These are phyloP conservation scores for Cyclotella sp. DNA, from an alignment of 108 stramenopile genomes.

Conservation along the genomic window DNA sequence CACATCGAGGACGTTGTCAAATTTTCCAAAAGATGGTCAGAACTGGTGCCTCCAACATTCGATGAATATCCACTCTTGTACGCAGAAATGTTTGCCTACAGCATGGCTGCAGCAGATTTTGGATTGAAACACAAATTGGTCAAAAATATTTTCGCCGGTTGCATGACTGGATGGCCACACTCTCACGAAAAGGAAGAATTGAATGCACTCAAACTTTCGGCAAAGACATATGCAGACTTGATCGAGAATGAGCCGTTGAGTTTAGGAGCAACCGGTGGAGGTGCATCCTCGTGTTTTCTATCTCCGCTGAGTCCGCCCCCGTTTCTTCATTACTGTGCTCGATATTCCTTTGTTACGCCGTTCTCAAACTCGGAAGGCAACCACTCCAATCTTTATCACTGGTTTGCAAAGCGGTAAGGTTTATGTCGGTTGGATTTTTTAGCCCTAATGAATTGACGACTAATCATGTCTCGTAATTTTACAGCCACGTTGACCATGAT, in stretches of 20 bases:
- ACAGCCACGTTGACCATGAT: slow-evolving; percentile 51
- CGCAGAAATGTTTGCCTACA: slow-evolving; percentile 61
- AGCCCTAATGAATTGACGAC: not conserved
- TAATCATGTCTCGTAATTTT: not conserved
- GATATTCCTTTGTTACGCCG: slow-evolving; percentile 51
- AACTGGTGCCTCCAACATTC: slow-evolving; percentile 58
- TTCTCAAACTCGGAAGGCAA: not conserved
- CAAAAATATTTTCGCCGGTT: slow-evolving; percentile 51
- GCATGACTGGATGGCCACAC: slow-evolving; percentile 63
- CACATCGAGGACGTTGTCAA: slow-evolving; percentile 53
- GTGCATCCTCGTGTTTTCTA: slow-evolving; percentile 50
- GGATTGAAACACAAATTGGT: slow-evolving; percentile 49
- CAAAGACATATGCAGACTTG: slow-evolving; percentile 37
- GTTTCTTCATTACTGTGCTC: slow-evolving; percentile 62
- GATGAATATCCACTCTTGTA: slow-evolving; percentile 55
- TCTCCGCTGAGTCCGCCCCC: slow-evolving; percentile 54
- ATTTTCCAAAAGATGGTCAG: slow-evolving; percentile 50
- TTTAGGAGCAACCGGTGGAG: slow-evolving; percentile 11
- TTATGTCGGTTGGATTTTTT: not conserved
- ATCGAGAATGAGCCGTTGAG: slow-evolving; percentile 21
- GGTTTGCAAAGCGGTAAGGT: slow-evolving; percentile 53
- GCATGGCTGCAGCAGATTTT: slow-evolving; percentile 54
- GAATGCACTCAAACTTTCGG: slow-evolving; percentile 35
- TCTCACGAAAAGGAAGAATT: slow-evolving; percentile 20
- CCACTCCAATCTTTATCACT: slow-evolving; percentile 26